A percentile compares a stretch with the other conserved stretches of the same genome.
These are phyloP conservation scores for Leonotis leonurus DNA, from an alignment of 257 asterid species.

Conservation along the genomic window DNA sequence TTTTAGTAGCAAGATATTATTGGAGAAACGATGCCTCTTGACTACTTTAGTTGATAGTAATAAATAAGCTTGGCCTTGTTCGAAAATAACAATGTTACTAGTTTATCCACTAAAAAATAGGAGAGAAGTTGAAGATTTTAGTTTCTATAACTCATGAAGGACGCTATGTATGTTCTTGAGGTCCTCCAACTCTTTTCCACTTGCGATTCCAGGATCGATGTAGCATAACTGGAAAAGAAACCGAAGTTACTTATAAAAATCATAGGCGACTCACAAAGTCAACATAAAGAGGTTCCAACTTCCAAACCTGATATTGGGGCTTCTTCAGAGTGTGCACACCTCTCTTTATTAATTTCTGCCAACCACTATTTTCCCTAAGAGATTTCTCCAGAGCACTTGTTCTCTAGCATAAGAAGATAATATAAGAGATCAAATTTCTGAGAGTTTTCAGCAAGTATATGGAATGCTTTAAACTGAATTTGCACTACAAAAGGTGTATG, in stretches of 20 bases:
- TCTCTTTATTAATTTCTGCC: conserved; percentile 82
- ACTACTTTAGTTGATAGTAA: not conserved
- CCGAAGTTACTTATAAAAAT: not conserved
- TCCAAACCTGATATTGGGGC: conserved; percentile 70
- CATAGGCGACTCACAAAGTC: not conserved
- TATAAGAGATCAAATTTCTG: not conserved
- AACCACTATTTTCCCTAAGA: conserved; percentile 46
- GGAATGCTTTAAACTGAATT: conserved; percentile 2
- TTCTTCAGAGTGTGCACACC: conserved; percentile 77
- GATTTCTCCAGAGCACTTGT: conserved; percentile 41
- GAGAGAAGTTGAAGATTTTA: not conserved
- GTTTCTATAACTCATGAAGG: conserved; percentile 42
- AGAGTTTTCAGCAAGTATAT: not conserved
- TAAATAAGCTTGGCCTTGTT: not conserved
- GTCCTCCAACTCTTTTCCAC: conserved; percentile 57
- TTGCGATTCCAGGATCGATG: conserved; percentile 71
- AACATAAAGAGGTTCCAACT: not conserved
- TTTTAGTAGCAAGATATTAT: too few relatives aligned
- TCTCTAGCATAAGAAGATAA: conserved; percentile 36
- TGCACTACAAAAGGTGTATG: not conserved
- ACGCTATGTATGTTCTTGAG: conserved; percentile 56
- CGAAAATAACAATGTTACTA: not conserved
- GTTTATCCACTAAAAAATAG: not conserved
- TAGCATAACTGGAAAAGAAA: conserved; percentile 52
- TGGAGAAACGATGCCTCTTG: not conserved